Percentiles rank a stretch among this genome's conserved stretches.
Conservation (phyloP, 2,329 filamentous ascomycete genomes). For the Daldinia sp. region DNA sequence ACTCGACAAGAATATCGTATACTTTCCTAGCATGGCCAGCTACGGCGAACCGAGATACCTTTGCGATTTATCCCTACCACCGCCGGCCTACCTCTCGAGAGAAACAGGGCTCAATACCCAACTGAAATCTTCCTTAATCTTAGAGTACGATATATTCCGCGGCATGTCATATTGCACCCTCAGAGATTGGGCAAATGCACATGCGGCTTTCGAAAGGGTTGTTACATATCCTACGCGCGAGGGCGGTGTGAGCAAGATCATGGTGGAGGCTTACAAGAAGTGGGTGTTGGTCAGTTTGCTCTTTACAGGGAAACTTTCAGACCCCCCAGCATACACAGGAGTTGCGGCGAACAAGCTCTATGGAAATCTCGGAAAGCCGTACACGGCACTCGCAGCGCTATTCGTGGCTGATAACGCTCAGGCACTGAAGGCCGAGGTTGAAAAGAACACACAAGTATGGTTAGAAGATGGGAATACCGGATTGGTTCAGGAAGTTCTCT, state of each 20-base stretch:
- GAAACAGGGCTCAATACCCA: slow-evolving; percentile 64
- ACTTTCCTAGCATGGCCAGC: slow-evolving; percentile 62
- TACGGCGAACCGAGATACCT: slow-evolving; percentile 51
- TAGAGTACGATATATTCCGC: slow-evolving; percentile 72
- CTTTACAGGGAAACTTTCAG: slow-evolving; percentile 66
- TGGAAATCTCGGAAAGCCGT: slow-evolving; percentile 69
- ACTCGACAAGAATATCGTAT: slow-evolving; percentile 71
- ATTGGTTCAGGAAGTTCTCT: slow-evolving; percentile 73
- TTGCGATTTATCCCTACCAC: slow-evolving; percentile 56
- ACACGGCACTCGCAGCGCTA: slow-evolving; percentile 72
- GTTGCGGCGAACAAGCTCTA: slow-evolving; percentile 54
- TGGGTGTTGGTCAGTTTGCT: slow-evolving; percentile 84
- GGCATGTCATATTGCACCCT: slow-evolving; percentile 71
- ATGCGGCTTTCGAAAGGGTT: slow-evolving; percentile 68
- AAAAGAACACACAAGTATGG: slow-evolving; percentile 67
- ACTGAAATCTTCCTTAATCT: slow-evolving; percentile 61
- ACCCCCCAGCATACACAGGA: slow-evolving; percentile 65
- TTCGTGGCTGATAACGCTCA: slow-evolving; percentile 67
- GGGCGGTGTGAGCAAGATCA: slow-evolving; percentile 73
- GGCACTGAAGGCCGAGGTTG: slow-evolving; percentile 70
- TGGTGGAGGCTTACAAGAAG: slow-evolving; percentile 91
- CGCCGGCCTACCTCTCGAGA: slow-evolving; percentile 66
- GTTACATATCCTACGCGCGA: slow-evolving; percentile 73
- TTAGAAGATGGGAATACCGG: slow-evolving; percentile 75
- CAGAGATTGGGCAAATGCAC: slow-evolving; percentile 69